Conservation (phyloP, 768 basidiomycete species). For the Brasilioporus rufonigricans region DNA sequence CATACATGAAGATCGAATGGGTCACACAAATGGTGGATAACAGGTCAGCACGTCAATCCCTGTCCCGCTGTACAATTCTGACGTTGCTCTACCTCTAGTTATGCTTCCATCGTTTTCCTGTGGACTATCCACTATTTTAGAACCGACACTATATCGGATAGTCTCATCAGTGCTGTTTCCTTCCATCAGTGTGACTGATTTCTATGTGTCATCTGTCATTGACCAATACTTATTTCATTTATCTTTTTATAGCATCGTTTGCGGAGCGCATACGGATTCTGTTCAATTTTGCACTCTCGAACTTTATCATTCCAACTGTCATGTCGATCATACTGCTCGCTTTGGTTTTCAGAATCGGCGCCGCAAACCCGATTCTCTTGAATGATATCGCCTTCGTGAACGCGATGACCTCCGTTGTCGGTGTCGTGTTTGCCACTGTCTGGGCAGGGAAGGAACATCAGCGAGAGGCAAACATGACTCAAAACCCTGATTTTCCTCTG, state of each 20-base stretch:
- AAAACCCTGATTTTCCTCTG: no score
- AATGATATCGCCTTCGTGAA: constrained; percentile 4
- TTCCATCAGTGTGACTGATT: not conserved
- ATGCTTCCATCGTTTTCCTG: not conserved
- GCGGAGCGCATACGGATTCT: no score
- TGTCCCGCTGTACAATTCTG: no score
- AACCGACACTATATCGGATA: not conserved
- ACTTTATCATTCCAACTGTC: constrained; percentile 27
- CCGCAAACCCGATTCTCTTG: not conserved
- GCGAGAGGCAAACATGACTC: not conserved
- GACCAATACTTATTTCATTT: no score
- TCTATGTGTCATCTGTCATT: no score
- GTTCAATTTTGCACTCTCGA: constrained; percentile 26
- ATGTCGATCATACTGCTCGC: constrained; percentile 25
- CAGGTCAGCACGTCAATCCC: not conserved
- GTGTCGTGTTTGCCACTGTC: constrained; percentile 13
- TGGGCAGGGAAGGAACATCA: constrained; percentile 7
- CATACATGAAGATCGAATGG: not conserved
- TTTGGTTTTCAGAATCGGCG: constrained; percentile 18
- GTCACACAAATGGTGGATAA: not conserved
- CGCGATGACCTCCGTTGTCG: not conserved
- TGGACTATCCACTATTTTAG: constrained; percentile 10
- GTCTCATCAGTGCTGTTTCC: not conserved
- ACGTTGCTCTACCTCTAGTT: not conserved
- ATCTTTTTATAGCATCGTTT: no score